Evolutionary conservation across 2,329 filamentous ascomycete genomes (phyloP), one percentile per base, ranked within the genome.

Genomic region (Hymenoscyphus linearis): DNA sequence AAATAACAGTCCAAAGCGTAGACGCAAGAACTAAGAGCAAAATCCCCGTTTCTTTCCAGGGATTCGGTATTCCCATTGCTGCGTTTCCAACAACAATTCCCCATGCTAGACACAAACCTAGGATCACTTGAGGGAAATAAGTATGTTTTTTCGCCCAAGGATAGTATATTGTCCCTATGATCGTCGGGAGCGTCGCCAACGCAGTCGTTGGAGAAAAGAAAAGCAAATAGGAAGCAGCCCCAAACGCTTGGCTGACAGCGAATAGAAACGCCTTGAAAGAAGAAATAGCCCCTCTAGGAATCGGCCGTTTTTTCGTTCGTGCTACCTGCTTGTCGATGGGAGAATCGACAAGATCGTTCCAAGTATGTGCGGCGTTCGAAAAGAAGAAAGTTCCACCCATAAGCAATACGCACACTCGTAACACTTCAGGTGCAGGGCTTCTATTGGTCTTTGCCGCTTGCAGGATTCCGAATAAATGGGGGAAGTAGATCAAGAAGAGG

Each of bases 341-440:
- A 9, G 35, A 35, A 27, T 57, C 55, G 35, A 47, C 40, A 14
- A 47, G 22, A 16, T 57, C 55, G 37, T 57, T 57, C 55, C 55
- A 57, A 12, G 36, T 35, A 25, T 47, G 36, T 9, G 55, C 55
- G 40, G 55, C 36, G 27, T 31, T 31, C 4, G 27, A 31, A 31
- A 31, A 31, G 27, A 31, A 31, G 27, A 31, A 31, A 31, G 4
- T 31, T 31, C 27, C 27, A 31, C 4, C 27, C 27, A 31, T 4
- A 31, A 31, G 27, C 27, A 31, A 31, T 4, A 31, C 27, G 27
- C 27, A 31, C 27, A 31, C 27, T 31, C 27, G 27, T 31, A 31
- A 7, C 4, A 31, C 27, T 31, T 31, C 27, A 31, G 27, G 9
- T 31, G 9, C 27, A 4, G 4, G 27, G 27, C 27, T 31, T 4